Percentiles rank a stretch among this genome's conserved stretches.
phyloP scores from a whole-genome alignment of 1,139 yeast species.

The Taphrina flavorubra region DNA sequence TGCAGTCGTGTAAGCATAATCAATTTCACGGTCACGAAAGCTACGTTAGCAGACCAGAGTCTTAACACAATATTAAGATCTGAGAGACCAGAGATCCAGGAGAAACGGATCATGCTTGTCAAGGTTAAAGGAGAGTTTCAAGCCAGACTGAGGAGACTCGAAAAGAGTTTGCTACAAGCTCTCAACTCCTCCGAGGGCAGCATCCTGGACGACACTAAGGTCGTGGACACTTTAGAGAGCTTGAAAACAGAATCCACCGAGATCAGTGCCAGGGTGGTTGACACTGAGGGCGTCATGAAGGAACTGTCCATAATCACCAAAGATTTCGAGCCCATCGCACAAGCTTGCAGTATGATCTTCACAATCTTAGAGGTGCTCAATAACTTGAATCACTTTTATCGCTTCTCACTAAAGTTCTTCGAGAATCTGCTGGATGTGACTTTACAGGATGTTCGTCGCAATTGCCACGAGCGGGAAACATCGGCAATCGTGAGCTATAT shows the following conservation, averaged over 20 bases:
- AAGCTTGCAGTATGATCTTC: constrained; percentile 61
- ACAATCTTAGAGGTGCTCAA: constrained; percentile 57
- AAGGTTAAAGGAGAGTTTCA: constrained; percentile 67
- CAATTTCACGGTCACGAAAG: constrained; percentile 73
- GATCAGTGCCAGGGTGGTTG: constrained; percentile 61
- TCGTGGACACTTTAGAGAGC: constrained; percentile 66
- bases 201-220: constrained; percentile 69
- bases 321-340: constrained; percentile 62
- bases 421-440: constrained; percentile 55
- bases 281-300: constrained; percentile 62
- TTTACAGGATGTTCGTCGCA: constrained; percentile 49
- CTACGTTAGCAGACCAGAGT: constrained; percentile 68
- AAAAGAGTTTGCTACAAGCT: constrained; percentile 64
- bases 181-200: constrained; percentile 66
- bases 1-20: constrained; percentile 66
- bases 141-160: constrained; percentile 62
- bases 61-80: constrained; percentile 63
- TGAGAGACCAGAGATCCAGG: constrained; percentile 72
- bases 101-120: constrained; percentile 61
- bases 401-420: constrained; percentile 62
- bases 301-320: constrained; percentile 60
- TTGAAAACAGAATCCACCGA: constrained; percentile 68
- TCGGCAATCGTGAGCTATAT: constrained; percentile 50
- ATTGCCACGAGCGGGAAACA: constrained; percentile 36
- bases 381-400: constrained; percentile 60